These are phyloP conservation scores for Carex littledalei DNA, from an alignment of 176 grass and related monocot genomes.

Conservation along the genomic window DNA sequence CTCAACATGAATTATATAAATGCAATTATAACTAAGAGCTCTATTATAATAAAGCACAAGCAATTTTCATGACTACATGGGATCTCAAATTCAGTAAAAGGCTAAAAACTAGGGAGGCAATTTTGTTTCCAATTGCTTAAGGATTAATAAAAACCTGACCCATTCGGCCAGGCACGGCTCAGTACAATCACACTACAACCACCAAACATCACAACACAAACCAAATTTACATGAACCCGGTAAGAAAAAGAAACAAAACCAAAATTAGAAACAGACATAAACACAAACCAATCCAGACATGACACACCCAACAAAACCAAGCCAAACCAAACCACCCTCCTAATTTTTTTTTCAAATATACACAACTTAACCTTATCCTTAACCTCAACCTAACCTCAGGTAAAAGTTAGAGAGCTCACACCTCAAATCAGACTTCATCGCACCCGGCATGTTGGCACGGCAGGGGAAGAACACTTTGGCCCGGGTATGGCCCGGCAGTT, in stretches of 20 bases:
- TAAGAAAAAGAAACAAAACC: constrained; percentile 22
- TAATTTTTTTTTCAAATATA: constrained; percentile 37
- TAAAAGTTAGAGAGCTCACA: constrained; percentile 13
- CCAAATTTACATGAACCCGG: constrained; percentile 51
- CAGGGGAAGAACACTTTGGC: constrained; percentile 47
- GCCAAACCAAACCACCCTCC: constrained; percentile 12
- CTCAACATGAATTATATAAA: neutral
- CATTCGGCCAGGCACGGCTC: constrained; percentile 40
- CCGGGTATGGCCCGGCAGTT: constrained; percentile 71
- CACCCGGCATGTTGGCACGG: constrained; percentile 77
- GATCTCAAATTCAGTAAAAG: neutral
- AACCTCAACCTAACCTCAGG: constrained; percentile 27
- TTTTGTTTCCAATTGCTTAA: constrained; percentile 38
- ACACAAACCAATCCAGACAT: constrained; percentile 19
- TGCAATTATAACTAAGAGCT: neutral
- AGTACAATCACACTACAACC: constrained; percentile 48
- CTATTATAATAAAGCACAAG: neutral
- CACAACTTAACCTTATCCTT: constrained; percentile 46
- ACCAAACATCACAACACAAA: constrained; percentile 55
- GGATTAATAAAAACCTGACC: constrained; percentile 45
- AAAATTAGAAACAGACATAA: constrained; percentile 19
- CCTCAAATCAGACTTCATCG: constrained; percentile 37
- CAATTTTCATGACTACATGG: neutral
- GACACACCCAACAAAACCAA: constrained; percentile 24
- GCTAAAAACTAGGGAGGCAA: neutral